Evolutionary conservation across 495 filamentous ascomycete genomes (phyloP).

Genomic region (Penicillium paxilli): DNA sequence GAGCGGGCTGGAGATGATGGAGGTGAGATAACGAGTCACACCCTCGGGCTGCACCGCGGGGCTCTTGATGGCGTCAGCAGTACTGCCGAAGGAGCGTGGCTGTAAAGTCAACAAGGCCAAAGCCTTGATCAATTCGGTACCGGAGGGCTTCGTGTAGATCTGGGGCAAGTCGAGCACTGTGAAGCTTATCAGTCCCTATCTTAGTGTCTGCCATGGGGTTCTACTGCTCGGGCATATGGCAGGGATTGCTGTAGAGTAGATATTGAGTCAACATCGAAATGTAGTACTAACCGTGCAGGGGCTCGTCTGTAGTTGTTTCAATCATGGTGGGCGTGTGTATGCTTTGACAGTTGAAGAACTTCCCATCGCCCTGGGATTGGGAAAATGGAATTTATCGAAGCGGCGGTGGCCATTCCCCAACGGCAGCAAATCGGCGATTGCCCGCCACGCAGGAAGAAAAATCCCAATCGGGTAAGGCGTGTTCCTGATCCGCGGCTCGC

Average conservation of each 20-base stretch:
- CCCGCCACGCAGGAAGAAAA: conserved; percentile 33
- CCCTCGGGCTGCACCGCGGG: conserved; percentile 39
- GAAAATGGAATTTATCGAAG: not conserved
- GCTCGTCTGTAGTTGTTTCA: conserved; percentile 38
- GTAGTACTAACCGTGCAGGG: conserved; percentile 40
- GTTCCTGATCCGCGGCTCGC: conserved; percentile 34
- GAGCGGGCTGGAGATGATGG: conserved; percentile 72
- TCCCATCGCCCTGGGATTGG: not conserved
- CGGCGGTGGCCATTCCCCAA: not conserved
- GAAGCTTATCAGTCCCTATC: conserved; percentile 42
- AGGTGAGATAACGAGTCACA: conserved; percentile 64
- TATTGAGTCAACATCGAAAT: not conserved
- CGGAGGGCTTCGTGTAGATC: conserved; percentile 50
- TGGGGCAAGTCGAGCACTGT: conserved; percentile 56
- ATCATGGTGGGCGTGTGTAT: conserved; percentile 33
- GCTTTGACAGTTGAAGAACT: not conserved
- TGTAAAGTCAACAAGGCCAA: conserved; percentile 45
- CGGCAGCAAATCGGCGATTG: conserved; percentile 6
- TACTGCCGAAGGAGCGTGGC: conserved; percentile 38
- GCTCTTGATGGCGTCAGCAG: conserved; percentile 30
- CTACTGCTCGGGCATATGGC: not conserved
- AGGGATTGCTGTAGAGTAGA: conserved; percentile 9
- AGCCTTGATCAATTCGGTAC: conserved; percentile 42
- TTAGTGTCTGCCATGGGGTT: no score
- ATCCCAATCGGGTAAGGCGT: conserved; percentile 44